Base-by-base conservation (phyloP, 495 filamentous ascomycete genomes). In the Xylaria intraflava region DNA sequence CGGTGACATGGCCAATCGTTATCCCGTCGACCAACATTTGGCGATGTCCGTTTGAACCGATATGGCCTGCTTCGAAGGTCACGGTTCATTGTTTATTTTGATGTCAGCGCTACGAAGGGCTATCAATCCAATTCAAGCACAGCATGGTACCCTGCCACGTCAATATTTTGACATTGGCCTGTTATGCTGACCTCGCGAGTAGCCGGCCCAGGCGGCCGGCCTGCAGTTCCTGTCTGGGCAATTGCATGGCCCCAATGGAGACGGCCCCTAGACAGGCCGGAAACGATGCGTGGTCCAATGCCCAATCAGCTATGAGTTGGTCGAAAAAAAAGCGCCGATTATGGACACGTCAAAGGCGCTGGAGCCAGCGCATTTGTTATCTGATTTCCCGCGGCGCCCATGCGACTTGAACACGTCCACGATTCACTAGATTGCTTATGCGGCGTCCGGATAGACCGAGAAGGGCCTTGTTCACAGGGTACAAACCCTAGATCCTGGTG, bases 401-500 rank as follows among this genome's bases (percentile, higher is more conserved):
- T 46, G 31, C 41, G 31, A 36, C 42, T 38, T 40, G 19, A 46
- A 53, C 35, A 40, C 35, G 51, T 9, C 16, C 26, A 41, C 38
- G 31, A 38, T 46, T 22, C 22, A 22, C 16, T 46, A 29, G 9
- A 11, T 47, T 22, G 16, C 30, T 40, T 24, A 42, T 27, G 42
- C 45, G 51, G 42, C 42, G 42, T 53, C 51, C n/a, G 33, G 51
- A 46, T 53, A 46, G n/a, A n/a, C 51, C 51, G 51, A 53, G 43
- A 14, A 46, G 27, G 4, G 38, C 17, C 29, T 35, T 36, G 24
- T 16, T 40, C 11, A 23, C 12, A 38, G 52, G 43, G 45, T 36
- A 49, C 52, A 36, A 35, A 4, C 35, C 33, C 23, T 24, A 47
- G 41, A 39, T 49, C 33, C 44, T 27, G 31, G 31, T 33, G 33